Evolutionary conservation across 2,329 filamentous ascomycete species (phyloP).

Genomic region (Hypomyces perniciosus): DNA sequence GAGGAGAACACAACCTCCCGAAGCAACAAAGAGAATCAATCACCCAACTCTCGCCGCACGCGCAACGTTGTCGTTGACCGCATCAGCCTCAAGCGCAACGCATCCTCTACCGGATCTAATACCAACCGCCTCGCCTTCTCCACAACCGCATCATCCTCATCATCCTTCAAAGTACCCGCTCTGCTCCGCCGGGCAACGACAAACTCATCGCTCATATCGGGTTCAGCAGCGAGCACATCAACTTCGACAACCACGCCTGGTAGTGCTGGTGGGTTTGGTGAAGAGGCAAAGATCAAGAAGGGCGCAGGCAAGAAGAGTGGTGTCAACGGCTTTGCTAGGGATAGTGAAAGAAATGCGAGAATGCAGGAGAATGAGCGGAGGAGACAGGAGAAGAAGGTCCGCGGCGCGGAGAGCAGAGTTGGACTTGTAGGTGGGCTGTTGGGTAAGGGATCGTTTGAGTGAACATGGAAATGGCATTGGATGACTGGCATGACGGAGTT

Average conservation of each 20-base stretch:
- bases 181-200: constrained; percentile 70
- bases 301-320: constrained; percentile 55
- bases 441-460: constrained; percentile 43
- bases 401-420: constrained; percentile 50
- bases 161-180: constrained; percentile 60
- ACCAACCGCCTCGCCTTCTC: constrained; percentile 52
- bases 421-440: constrained; percentile 54
- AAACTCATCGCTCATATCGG: constrained; percentile 45
- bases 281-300: constrained; percentile 53
- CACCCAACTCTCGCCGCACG: constrained; percentile 30
- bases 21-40: constrained; percentile 47
- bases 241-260: constrained; percentile 28
- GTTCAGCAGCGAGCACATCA: constrained; percentile 23
- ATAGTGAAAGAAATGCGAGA: constrained; percentile 50
- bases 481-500: constrained; percentile 5
- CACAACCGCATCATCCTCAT: constrained; percentile 31
- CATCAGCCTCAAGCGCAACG: constrained; percentile 59
- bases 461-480: neutral
- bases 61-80: constrained; percentile 60
- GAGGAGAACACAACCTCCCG: constrained; percentile 26
- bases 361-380: constrained; percentile 52
- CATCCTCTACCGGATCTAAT: constrained; percentile 32
- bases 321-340: constrained; percentile 54
- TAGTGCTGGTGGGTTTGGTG: constrained; percentile 34
- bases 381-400: constrained; percentile 52